Conservation (phyloP, 1,139 yeast species). For the Candida tropicalis region DNA sequence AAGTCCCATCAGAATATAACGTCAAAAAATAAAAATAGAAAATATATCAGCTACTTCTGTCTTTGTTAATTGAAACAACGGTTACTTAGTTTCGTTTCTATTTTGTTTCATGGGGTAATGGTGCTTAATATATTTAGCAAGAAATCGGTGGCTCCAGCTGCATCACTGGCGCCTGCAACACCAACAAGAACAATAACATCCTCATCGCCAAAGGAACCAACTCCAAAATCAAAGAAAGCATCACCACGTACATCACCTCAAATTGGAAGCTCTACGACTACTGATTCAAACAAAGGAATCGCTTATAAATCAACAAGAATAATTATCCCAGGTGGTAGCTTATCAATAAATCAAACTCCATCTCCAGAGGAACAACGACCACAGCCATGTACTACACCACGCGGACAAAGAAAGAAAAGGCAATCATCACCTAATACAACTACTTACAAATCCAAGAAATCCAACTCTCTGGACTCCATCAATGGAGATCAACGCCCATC, state of each 20-base stretch:
- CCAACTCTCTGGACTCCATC: slow-evolving; percentile 1
- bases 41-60: neutral
- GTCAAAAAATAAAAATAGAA: neutral
- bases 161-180: neutral
- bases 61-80: no score
- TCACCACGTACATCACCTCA: slow-evolving; percentile 2
- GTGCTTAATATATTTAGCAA: slow-evolving; percentile 10
- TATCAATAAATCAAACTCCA: neutral
- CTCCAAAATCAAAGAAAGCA: slow-evolving; percentile 3
- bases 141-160: neutral
- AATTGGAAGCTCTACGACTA: neutral
- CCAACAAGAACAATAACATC: neutral
- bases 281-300: slow-evolving; percentile 8
- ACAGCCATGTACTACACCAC: no score
- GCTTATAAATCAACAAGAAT: slow-evolving; percentile 10
- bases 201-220: slow-evolving; percentile 1
- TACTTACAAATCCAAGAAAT: slow-evolving; percentile 6
- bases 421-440: slow-evolving; percentile 2
- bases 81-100: neutral
- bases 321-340: slow-evolving; percentile 5
- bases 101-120: slow-evolving; percentile 2
- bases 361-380: neutral
- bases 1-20: neutral
- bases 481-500: neutral
- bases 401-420: neutral